A percentile compares a stretch with the other conserved stretches of the same genome.
Evolutionary conservation across 768 basidiomycete genomes (phyloP).

Genomic region (Boletus insuetus): DNA sequence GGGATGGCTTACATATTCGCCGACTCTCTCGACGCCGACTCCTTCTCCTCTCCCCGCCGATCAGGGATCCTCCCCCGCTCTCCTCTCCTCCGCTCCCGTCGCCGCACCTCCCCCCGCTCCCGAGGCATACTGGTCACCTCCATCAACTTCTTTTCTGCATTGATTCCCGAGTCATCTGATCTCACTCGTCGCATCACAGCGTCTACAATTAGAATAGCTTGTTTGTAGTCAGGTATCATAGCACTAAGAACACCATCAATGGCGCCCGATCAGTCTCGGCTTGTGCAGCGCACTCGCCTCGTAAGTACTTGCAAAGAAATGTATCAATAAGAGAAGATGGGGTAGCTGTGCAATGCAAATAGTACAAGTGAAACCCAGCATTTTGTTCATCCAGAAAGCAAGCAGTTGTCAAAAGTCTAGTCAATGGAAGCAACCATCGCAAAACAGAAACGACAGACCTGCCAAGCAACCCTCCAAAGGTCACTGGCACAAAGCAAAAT

Average conservation of each 20-base stretch:
- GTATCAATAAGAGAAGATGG: conserved; percentile 14
- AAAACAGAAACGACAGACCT: conserved; percentile 18
- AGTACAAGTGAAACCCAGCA: conserved; percentile 30
- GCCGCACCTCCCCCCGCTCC: conserved; percentile 12
- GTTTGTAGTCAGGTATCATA: conserved; percentile 31
- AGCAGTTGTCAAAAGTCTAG: conserved; percentile 21
- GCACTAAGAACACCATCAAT: conserved; percentile 25
- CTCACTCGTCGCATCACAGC: conserved; percentile 7
- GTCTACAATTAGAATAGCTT: conserved; percentile 29
- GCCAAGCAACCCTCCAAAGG: conserved; percentile 6
- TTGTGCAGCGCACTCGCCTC: conserved; percentile 16
- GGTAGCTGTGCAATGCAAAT: conserved; percentile 31
- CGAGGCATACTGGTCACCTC: conserved; percentile 5
- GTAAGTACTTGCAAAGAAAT: conserved; percentile 26
- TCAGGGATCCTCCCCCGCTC: conserved; percentile 9
- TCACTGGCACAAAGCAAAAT: conserved; percentile 3
- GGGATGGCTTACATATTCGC: conserved; percentile 19
- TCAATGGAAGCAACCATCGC: conserved; percentile 6
- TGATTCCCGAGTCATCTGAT: conserved; percentile 15
- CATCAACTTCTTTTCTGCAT: conserved; percentile 21
- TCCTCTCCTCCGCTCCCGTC: conserved; percentile 19
- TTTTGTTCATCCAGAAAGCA: conserved; percentile 21
- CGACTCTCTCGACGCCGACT: conserved; percentile 20
- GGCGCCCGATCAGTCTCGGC: conserved; percentile 20
- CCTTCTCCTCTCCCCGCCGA: conserved; percentile 18